Conservation (phyloP, 139 green algal genomes). For the Bryopsis sp. region DNA sequence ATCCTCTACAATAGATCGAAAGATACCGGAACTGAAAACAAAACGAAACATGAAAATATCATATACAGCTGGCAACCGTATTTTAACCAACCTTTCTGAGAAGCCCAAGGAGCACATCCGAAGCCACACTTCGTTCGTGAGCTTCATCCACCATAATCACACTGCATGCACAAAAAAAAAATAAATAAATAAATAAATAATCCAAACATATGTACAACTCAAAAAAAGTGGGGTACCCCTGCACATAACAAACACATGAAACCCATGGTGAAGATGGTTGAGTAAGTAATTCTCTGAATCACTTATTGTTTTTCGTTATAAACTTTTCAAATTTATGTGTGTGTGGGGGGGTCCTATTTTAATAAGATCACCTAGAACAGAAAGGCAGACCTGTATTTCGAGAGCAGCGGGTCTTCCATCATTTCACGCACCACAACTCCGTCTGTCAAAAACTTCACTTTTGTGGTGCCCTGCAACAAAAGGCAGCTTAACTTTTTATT, state of each 20-base stretch:
- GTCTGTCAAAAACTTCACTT: conserved; percentile 98
- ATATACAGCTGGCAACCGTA: neutral
- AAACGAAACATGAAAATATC: neutral
- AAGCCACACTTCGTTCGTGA: conserved; percentile 97
- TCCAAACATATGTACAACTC: neutral
- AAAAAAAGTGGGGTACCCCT: no score
- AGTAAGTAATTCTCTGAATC: no score
- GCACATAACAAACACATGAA: no score
- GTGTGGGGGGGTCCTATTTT: no score
- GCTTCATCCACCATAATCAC: conserved; percentile 96
- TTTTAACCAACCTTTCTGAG: conserved; percentile 53
- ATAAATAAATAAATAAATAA: conserved; percentile 2
- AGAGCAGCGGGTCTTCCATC: conserved; percentile 78
- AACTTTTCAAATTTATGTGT: no score
- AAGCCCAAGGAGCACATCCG: conserved; percentile 96
- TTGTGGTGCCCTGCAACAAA: conserved; percentile 42
- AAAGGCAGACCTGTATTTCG: conserved; percentile 28
- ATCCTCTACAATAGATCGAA: no score
- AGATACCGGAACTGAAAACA: no score
- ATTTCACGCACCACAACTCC: conserved; percentile 92
- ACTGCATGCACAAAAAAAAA: conserved; percentile 7
- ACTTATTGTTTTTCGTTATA: no score
- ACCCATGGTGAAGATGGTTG: no score
- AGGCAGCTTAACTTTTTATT: no score
- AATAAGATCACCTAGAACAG: no score